Conservation (phyloP, 2,329 filamentous ascomycete genomes). For the Mariannaea elegans region DNA sequence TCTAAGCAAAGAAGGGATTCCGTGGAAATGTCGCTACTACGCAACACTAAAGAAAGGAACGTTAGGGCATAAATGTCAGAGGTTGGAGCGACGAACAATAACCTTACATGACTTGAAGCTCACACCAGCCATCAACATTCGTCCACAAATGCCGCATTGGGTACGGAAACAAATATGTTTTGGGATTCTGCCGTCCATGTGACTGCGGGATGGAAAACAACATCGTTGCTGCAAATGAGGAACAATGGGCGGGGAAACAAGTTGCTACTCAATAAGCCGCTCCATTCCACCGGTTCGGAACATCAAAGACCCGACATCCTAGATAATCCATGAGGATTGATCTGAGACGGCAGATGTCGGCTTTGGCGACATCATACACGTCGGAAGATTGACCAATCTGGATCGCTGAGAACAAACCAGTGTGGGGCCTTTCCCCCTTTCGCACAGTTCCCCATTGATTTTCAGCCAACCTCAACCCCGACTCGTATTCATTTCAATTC, state of each 20-base stretch:
- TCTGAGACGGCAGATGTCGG: no score
- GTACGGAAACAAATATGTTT: neutral
- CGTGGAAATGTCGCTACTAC: neutral
- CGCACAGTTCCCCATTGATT: no score
- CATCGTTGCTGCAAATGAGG: neutral
- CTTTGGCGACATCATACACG: no score
- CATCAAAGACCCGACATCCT: neutral
- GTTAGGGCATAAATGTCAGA: neutral
- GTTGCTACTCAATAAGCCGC: neutral
- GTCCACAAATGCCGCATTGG: constrained; percentile 7
- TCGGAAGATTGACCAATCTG: no score
- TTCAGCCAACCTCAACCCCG: no score
- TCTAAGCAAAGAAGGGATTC: neutral
- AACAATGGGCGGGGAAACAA: neutral
- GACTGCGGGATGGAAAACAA: neutral
- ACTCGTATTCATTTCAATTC: no score
- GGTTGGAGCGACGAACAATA: no score
- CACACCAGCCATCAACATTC: neutral
- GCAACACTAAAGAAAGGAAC: neutral
- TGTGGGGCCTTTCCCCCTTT: no score
- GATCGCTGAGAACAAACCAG: no score
- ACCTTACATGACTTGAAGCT: neutral
- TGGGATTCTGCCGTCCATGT: neutral
- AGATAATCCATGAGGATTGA: no score
- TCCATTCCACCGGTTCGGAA: neutral